A percentile compares a stretch with the other conserved stretches of the same genome.
phyloP scores from a whole-genome alignment of 768 basidiomycete genomes.

The Tricholoma sp. region DNA sequence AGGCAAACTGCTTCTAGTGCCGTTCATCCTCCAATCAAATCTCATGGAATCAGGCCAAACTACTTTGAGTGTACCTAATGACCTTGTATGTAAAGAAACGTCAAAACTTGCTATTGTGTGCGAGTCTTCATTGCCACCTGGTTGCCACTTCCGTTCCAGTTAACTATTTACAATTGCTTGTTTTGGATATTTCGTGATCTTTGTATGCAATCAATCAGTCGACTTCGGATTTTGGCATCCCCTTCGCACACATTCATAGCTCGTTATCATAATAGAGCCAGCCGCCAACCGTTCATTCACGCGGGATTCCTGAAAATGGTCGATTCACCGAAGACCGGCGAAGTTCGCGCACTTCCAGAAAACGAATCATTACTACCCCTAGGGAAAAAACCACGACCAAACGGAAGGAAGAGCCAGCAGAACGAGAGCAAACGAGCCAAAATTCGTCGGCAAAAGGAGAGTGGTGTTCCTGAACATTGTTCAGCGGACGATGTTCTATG shows the following conservation, averaged over 20 bases:
- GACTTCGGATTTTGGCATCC: conserved; percentile 1
- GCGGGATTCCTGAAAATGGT: conserved; percentile 5
- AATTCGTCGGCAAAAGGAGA: conserved; percentile 32
- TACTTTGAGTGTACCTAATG: too few species aligned
- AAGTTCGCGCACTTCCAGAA: conserved; percentile 16
- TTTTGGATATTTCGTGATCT: not conserved
- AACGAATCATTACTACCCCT: conserved; percentile 18
- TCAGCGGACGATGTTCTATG: conserved; percentile 73
- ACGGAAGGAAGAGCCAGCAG: conserved; percentile 15
- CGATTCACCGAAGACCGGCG: conserved; percentile 13
- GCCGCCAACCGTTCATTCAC: not conserved
- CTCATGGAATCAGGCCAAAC: too few species aligned
- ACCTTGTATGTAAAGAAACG: too few species aligned
- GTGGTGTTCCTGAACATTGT: conserved; percentile 51
- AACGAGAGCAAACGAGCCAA: conserved; percentile 23
- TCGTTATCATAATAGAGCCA: not conserved
- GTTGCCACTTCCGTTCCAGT: too few species aligned
- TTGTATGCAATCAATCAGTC: not conserved
- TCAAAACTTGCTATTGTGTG: too few species aligned
- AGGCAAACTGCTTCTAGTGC: too few species aligned
- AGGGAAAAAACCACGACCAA: conserved; percentile 25
- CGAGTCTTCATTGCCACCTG: too few species aligned
- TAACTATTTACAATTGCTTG: not conserved
- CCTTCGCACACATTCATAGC: not conserved
- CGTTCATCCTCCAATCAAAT: too few species aligned